These are phyloP conservation scores for Punica granatum DNA, from an alignment of 345 rosid genomes.

Conservation along the genomic window DNA sequence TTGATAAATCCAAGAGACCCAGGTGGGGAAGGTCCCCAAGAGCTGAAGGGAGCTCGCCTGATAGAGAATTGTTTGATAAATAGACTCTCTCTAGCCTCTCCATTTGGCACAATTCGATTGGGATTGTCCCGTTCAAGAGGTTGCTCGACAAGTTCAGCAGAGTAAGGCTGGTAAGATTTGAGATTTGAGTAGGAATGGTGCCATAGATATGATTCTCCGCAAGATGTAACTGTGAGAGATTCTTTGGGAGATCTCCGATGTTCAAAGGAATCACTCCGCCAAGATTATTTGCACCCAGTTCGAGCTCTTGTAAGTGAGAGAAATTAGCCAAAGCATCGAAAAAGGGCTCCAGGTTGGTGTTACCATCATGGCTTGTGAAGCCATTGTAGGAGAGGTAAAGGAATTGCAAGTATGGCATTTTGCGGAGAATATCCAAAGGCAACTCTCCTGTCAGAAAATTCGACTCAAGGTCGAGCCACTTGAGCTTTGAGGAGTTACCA, in stretches of 20 bases:
- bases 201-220: conserved; percentile 70
- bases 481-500: conserved; percentile 55
- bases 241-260: conserved; percentile 50
- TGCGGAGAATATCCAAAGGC: conserved; percentile 49
- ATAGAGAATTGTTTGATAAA: conserved; percentile 62
- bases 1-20: conserved; percentile 80
- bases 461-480: conserved; percentile 81
- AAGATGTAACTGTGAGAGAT: conserved; percentile 65
- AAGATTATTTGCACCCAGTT: conserved; percentile 66
- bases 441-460: conserved; percentile 63
- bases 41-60: conserved; percentile 64
- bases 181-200: conserved; percentile 64
- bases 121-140: conserved; percentile 66
- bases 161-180: conserved; percentile 63
- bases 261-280: conserved; percentile 59
- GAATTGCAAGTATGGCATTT: conserved; percentile 57
- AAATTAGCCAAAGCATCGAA: conserved; percentile 54
- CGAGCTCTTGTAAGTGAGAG: conserved; percentile 61
- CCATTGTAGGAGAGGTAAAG: conserved; percentile 78
- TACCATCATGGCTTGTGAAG: conserved; percentile 55
- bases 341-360: conserved; percentile 76
- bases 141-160: conserved; percentile 78
- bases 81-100: conserved; percentile 70
- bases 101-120: conserved; percentile 50
- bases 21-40: conserved; percentile 62